Percentiles rank a stretch among this genome's conserved stretches.
Evolutionary conservation across 345 rosid genomes (phyloP).

Genomic region (Jatropha curcas): DNA sequence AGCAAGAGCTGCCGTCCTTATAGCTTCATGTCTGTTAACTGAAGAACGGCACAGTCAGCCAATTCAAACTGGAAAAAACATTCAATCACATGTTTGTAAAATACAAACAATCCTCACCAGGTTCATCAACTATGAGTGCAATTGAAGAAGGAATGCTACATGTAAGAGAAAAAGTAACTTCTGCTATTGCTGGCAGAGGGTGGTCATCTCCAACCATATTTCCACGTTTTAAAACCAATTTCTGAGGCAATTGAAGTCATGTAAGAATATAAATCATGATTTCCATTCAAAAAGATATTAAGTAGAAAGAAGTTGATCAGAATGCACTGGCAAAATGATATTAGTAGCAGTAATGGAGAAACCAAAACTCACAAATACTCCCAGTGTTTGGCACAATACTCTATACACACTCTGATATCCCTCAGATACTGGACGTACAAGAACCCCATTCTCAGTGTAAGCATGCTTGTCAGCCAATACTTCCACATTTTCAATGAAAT

Average conservation of each 20-base stretch:
- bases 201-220: slow-evolving; percentile 78
- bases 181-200: slow-evolving; percentile 71
- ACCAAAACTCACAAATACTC: slow-evolving; percentile 61
- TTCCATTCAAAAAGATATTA: background rate
- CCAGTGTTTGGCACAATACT: slow-evolving; percentile 62
- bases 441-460: slow-evolving; percentile 41
- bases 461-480: slow-evolving; percentile 41
- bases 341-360: background rate
- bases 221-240: slow-evolving; percentile 72
- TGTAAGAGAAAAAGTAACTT: slow-evolving; percentile 51
- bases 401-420: slow-evolving; percentile 47
- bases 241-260: slow-evolving; percentile 47
- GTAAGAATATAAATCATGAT: slow-evolving; percentile 22
- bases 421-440: slow-evolving; percentile 43
- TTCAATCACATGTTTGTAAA: background rate
- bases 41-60: slow-evolving; percentile 34
- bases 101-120: slow-evolving; percentile 46
- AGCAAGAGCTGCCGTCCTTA: slow-evolving; percentile 58
- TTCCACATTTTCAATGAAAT: slow-evolving; percentile 57
- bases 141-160: slow-evolving; percentile 78
- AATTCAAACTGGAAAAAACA: slow-evolving; percentile 9
- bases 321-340: background rate
- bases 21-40: slow-evolving; percentile 69
- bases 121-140: slow-evolving; percentile 79
- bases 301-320: background rate